Base-by-base conservation (phyloP, 306 rosid species). In the Vigna unguiculata region DNA sequence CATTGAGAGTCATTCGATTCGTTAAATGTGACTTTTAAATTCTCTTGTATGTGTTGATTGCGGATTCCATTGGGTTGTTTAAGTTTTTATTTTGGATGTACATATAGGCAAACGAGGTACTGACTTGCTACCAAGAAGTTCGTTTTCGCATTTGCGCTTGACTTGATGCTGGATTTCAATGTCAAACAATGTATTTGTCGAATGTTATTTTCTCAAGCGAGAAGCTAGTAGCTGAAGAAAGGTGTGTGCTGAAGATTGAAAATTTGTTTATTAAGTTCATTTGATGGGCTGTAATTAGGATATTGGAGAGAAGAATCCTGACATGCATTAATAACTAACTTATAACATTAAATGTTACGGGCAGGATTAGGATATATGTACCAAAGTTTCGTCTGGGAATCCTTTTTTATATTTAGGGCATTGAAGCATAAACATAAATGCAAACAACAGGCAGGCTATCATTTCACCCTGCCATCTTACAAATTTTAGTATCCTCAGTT, bases 181-280 rank as follows among this genome's bases (percentile, higher is more conserved):
- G 68, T 70, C 59, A 61, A 76, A 30, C 24, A 41, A 61, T 21
- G 15, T 16, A 55, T 16, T 78, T 78, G 10, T 46, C 22, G 2
- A 69, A 30, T 11, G 28, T 81, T 46, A 58, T 45, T 24, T 46
- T 16, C 54, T 49, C 17, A 69, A 51, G 80, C 77, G 51, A 77
- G 46, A 83, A 48, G 83, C 74, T 67, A 77, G 46, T 78, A 48
- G 80, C 45, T 24, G 74, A 83, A 78, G 86, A 58, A 78, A 78
- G 28, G 83, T 40, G 73, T 57, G 24, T 22, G 36, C 5, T 34
- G 22, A 76, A 16, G 6, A 45, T 12, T 55, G 17, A 82, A 77
- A 77, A 62, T 53, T 81, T 60, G 13, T 25, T 4, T 28, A 10
- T 36, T 54, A 34, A 55, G 78, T 78, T 55, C 24, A 46, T 21